Base-by-base conservation (phyloP, 179 eudicot genomes). In the Vitellaria paradoxa region DNA sequence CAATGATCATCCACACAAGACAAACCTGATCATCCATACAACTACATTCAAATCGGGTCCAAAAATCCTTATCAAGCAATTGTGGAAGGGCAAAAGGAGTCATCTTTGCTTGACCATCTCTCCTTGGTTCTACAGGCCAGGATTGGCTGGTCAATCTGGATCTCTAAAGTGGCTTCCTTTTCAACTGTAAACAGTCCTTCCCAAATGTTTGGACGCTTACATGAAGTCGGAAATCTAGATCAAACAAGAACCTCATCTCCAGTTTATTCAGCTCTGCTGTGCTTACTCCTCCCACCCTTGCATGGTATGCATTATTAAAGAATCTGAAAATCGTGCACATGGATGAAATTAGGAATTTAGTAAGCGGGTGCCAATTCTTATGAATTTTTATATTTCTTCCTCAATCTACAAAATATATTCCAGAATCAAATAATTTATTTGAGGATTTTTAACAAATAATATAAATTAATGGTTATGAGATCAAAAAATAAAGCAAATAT, bases 211-310 rank as follows among this genome's bases (percentile, higher is more conserved):
- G 89, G 49, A 87, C 85, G 46, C 77, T 87, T 23, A 93, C 91
- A 63, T 83, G 77, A 66, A 93, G 92, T 73, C 89, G 78, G 79
- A 91, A 93, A 84, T 93, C 98, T 24, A 90, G 82, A 77, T 90
- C 84, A 78, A 90, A 90, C 63, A 93, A 78, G 77, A 93, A 88
- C 80, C 86, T 91, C 91, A 88, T 86, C 85, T 93, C 98, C 82
- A 94, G 70, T 73, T 77, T 88, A 87, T 92, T 94, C 84, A 93
- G 74, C 76, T 94, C 97, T 26, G 77, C n/a, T n/a, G 91, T 92
- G 85, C 86, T 89, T 64, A 92, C 83, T 30, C 98, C 98, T 30
- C 37, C 37, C 37, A 30, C 37, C 2, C 37, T 30, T 30, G 37
- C 37, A 30, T 30, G 2, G 37, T 81, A 94, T 65, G 97, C 94